phyloP scores from a whole-genome alignment of 2,329 filamentous ascomycete species.

The Trichoderma afroharzianum region DNA sequence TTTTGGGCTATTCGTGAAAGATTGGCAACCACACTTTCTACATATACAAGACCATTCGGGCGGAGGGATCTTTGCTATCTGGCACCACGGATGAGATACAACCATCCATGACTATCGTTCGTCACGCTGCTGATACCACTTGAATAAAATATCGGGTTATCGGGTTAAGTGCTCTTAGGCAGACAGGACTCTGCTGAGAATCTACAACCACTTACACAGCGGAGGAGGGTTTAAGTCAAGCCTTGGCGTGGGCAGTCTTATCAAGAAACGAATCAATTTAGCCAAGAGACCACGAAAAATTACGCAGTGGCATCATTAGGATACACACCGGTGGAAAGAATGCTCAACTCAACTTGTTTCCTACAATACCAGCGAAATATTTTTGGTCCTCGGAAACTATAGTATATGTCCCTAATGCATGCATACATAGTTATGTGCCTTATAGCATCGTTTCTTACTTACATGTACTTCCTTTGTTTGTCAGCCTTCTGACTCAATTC shows the following conservation, averaged over 20 bases:
- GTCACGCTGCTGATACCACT: background rate
- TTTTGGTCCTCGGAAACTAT: no score
- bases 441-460: background rate
- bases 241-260: background rate
- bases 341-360: background rate
- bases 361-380: fast-evolving
- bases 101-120: background rate
- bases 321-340: background rate
- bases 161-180: background rate
- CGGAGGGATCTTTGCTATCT: background rate
- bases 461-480: background rate
- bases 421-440: no score
- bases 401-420: background rate
- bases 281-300: background rate
- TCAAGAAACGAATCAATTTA: no score
- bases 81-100: background rate
- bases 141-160: background rate
- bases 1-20: background rate
- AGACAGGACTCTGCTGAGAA: background rate
- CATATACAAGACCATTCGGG: background rate
- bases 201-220: background rate
- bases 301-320: background rate
- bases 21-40: background rate
- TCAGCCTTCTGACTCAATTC: background rate
- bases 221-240: background rate